phyloP scores from a whole-genome alignment of 169 alveolate genomes.

The Plasmodium coatneyi region DNA sequence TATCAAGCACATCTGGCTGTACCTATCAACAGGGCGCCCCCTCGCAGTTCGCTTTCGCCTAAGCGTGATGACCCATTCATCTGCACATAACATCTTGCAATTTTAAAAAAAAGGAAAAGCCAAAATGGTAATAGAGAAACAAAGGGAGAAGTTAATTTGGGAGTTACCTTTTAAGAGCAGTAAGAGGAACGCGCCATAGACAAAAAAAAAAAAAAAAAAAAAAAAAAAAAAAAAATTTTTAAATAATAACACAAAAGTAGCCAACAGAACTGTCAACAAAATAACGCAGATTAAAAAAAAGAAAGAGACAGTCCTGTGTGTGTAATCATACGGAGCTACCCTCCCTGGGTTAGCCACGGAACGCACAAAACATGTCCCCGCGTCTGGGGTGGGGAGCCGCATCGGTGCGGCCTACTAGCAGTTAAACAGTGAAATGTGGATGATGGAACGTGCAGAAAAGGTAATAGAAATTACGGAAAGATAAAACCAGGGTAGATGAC shows the following conservation, averaged over 20 bases:
- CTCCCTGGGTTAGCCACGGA: not conserved
- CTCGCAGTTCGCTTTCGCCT: not conserved
- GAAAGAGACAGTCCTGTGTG: not conserved
- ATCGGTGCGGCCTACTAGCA: not conserved
- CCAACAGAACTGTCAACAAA: not conserved
- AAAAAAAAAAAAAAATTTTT: not conserved
- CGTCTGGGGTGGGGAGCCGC: not conserved
- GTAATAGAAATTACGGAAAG: not conserved
- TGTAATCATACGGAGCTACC: not conserved
- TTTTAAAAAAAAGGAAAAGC: not conserved
- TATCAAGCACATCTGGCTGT: not conserved
- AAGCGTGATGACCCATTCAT: not conserved
- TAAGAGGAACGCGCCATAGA: not conserved
- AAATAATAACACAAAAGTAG: not conserved
- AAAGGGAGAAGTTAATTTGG: not conserved
- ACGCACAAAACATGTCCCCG: not conserved
- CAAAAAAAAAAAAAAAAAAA: conserved; percentile 1
- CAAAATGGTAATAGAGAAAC: not conserved
- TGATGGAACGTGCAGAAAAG: not conserved
- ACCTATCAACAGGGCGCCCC: not conserved
- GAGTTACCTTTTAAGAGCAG: not conserved
- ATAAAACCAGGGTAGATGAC: not conserved
- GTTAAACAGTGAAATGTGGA: not conserved
- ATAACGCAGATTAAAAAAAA: not conserved
- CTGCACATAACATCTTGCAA: not conserved